Evolutionary conservation across 441 rosid genomes (phyloP), one percentile per base, ranked within the genome.

Genomic region (Populus tomentosa): DNA sequence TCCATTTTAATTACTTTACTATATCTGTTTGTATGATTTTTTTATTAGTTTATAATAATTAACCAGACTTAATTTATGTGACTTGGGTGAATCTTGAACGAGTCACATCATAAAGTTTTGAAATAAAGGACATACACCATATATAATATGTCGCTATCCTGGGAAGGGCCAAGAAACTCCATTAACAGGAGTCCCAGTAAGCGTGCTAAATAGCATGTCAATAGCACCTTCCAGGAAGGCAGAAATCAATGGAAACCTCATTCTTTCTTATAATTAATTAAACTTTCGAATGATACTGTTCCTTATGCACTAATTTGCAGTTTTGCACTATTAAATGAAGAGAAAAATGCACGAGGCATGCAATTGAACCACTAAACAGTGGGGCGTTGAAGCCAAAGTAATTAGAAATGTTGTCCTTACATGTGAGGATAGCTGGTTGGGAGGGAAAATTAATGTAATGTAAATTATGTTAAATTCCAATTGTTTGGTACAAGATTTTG

Each of bases 381-480:
- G 77, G 82, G 81, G 84, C 88, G 89, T 86, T 78, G 87, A 77
- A 82, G 86, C 88, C 86, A 65, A 88, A 82, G 88, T 42, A 28
- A 53, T 32, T 13, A 56, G 76, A 71, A 70, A 24, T 32, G 23
- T 77, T 82, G 87, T 81, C 87, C 33, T 35, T 71, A 75, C 59
- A 62, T 70, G 63, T 9, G 5, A 78, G 38, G 82, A 72, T 67
- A 72, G 75, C 79, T 77, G 72, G 67, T 80, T 70, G 72, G 76
- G 71, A 71, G 26, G 35, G 71, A 63, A 80, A 74, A 65, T 66
- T 75, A 85, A 62, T 65, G 64, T 26, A 81, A 53, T 78, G 70
- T 53, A 72, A 36, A 33, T 71, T 38, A 33, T 70, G 69, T 84
- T 69, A 83, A 77, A 84, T 69, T 85, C 89, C 88, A 84, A 85